A percentile compares a stretch with the other conserved stretches of the same genome.
phyloP scores from a whole-genome alignment of 192 early-diverging fungal genomes.

The Podila epigama region DNA sequence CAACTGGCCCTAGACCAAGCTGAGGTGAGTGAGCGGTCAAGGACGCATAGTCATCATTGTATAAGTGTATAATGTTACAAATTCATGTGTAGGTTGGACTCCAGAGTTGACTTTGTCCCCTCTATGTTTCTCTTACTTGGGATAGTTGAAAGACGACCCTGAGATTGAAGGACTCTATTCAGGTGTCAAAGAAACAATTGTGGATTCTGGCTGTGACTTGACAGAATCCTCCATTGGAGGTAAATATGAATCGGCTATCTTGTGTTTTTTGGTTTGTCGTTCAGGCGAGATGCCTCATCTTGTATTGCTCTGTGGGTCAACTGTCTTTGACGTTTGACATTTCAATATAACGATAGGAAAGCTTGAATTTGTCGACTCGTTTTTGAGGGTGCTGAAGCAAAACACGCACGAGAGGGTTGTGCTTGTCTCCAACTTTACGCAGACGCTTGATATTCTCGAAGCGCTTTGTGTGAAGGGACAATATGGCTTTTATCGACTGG shows the following conservation, averaged over 20 bases:
- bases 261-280: too few relatives aligned
- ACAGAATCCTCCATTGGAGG: constrained; percentile 8
- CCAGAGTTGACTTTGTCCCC: too few relatives aligned
- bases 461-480: constrained; percentile 37
- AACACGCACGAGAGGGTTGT: constrained; percentile 64
- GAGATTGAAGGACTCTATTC: constrained; percentile 13
- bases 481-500: constrained; percentile 58
- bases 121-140: not conserved
- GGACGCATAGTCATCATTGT: too few relatives aligned
- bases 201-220: not conserved
- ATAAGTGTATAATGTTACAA: too few relatives aligned
- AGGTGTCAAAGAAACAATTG: constrained; percentile 7
- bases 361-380: constrained; percentile 19
- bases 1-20: constrained; percentile 22
- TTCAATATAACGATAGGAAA: constrained; percentile 15
- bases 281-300: too few relatives aligned
- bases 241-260: too few relatives aligned
- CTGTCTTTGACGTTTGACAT: too few relatives aligned
- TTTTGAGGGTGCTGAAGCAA: constrained; percentile 16
- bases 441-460: constrained; percentile 67
- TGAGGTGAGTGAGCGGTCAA: constrained; percentile 14
- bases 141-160: constrained; percentile 11
- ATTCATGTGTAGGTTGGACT: too few relatives aligned
- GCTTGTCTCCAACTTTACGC: constrained; percentile 72
- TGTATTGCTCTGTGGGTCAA: too few relatives aligned